Evolutionary conservation across 2,329 filamentous ascomycete species (phyloP), one percentile per base, ranked within the genome.

Genomic region (Pseudogymnoascus sp.): DNA sequence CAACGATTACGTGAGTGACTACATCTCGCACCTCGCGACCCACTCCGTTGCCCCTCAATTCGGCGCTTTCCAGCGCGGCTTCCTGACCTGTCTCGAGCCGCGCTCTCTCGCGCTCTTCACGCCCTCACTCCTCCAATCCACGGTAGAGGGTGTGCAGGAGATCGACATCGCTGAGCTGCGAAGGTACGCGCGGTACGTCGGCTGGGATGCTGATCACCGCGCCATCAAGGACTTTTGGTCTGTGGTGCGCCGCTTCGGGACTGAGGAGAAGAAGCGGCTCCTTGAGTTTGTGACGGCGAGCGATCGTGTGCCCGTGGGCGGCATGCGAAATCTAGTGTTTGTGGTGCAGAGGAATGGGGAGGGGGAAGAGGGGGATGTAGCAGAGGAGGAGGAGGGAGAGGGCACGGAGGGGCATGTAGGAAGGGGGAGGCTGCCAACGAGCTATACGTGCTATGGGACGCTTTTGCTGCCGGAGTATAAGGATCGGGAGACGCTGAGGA

Each of bases 271-370:
- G 75, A 84, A 86, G 61, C 86, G 85, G 69, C 77, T 99, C 36
- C 80, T 99, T 34, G 92, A 97, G 73, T 99, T 99, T 71, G 93
- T 99, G 31, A 99, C 95, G 12, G 93, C 93, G 0, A 93, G 88
- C 69, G 93, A 97, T 72, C 84, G 95, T 1, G 84, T 97, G 1
- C 95, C 95, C 0, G 90, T 96, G 0, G 92, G 90, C 18, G 95
- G 95, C 2, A 86, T 93, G 71, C 83, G 84, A 66, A 91, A 89
- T 69, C 78, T 97, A 56, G 87, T 89, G 70, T 97, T 97, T 74
- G 84, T 90, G 12, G 82, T 99, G 46, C 89, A 93, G 75, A 86
- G 84, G 70, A 91, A 92, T 71, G 86, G 90, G 14, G 80, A 86
- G 62, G 88, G 82, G 65, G 81, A 82, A 68, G 75, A 79, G 66